Evolutionary conservation across 2,329 filamentous ascomycete genomes (phyloP).

Genomic region (Onygena corvina): DNA sequence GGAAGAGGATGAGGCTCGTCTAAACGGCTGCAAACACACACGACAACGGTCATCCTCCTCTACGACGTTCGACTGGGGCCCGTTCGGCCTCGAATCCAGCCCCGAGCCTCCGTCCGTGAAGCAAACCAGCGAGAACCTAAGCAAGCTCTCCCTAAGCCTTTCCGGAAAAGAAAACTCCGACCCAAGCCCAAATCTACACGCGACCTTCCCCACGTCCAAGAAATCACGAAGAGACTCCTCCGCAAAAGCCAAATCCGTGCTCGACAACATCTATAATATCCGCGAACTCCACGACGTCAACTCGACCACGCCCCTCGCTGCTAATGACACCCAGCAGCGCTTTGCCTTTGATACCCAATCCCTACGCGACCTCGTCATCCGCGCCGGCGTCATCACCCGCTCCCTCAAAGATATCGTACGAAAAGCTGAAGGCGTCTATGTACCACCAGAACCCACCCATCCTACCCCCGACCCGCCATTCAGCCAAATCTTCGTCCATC

Average conservation of each 20-base stretch:
- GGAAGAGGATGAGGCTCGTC: constrained; percentile 40
- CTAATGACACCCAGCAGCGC: constrained; percentile 31
- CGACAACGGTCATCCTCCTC: constrained; percentile 9
- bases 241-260: constrained; percentile 12
- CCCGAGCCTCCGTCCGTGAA: background rate
- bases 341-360: constrained; percentile 57
- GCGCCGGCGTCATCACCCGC: constrained; percentile 39
- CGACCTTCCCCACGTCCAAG: background rate
- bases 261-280: constrained; percentile 11
- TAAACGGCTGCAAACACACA: background rate
- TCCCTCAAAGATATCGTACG: constrained; percentile 40
- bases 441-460: constrained; percentile 18
- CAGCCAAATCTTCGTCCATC: constrained; percentile 38
- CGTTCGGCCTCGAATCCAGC: constrained; percentile 7
- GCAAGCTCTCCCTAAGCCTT: background rate
- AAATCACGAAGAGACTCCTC: constrained; percentile 15
- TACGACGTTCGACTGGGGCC: constrained; percentile 7
- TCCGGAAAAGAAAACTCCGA: background rate
- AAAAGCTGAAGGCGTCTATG: constrained; percentile 36
- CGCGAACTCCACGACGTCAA: constrained; percentile 7
- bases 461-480: constrained; percentile 34
- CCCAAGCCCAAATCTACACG: constrained; percentile 1
- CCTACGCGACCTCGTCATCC: constrained; percentile 47
- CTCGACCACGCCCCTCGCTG: background rate
- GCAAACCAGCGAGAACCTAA: background rate